Base-by-base conservation (phyloP, 1,139 yeast genomes). In the Candida sp. region DNA sequence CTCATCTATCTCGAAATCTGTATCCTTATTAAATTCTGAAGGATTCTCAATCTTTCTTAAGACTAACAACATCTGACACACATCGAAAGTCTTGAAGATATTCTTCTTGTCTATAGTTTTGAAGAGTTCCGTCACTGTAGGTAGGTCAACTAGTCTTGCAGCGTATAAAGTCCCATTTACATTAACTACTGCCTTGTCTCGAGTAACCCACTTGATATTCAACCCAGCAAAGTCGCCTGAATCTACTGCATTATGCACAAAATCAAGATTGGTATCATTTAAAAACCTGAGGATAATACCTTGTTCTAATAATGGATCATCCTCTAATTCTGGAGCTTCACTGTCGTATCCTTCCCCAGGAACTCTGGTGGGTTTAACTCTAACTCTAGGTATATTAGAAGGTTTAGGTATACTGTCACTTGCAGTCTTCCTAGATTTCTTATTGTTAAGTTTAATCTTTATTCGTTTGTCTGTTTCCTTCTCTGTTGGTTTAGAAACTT, bases 261-360 rank as follows among this genome's bases (percentile, higher is more conserved):
- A 81, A 50, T 88, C 97, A 41, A 88, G 64, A 53, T 86, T 89
- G 27, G 83, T 77, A 51, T 89, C 96, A 21, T 93, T 87, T 8
- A 87, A 59, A 68, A 93, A 84, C 41, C 99, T 73, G 40, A 93
- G 63, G 1, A 90, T 72, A 3, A 93, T 76, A 0, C 95, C 97
- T 51, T 87, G 95, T 58, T 93, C 98, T 22, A 90, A 70, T 51
- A 89, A 68, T 0, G 99, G 99, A 57, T 93, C 98, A 47, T 90
- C 97, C 60, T 93, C 99, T 37, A 89, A 70, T 55, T 93, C 98
- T 1, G 97, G 96, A 8, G 96, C 98, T 56, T 93, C 99, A 1
- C 97, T 87, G 59, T 93, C 99, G 62, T 93, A 93, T 0, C 98
- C 98, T 54, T 91, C 97, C 1, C 97, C 97, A 0, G 96, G 95